A percentile compares a stretch with the other conserved stretches of the same genome.
These are phyloP conservation scores for Rutstroemia sp. DNA, from an alignment of 2,329 filamentous ascomycete genomes.

Conservation along the genomic window DNA sequence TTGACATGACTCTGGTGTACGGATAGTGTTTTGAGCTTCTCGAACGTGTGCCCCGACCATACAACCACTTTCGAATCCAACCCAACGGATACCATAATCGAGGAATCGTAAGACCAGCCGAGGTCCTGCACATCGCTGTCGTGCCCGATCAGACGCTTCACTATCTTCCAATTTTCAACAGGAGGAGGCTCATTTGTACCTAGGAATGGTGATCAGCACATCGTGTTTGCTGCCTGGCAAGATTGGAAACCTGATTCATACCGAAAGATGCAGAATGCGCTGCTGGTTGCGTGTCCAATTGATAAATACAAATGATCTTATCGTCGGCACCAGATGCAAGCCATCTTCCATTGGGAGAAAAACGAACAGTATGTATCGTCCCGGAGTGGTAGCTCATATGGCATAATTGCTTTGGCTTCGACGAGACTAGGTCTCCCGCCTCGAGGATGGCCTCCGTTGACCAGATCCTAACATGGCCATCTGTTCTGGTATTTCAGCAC, in stretches of 20 bases:
- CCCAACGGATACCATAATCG: conserved; percentile 90
- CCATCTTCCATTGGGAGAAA: conserved; percentile 91
- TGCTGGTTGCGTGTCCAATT: conserved; percentile 70
- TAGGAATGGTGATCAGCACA: conserved; percentile 10
- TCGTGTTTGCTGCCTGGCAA: not conserved
- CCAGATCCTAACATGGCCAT: conserved; percentile 97
- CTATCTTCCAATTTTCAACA: conserved; percentile 96
- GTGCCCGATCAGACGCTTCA: conserved; percentile 86
- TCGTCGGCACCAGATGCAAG: conserved; percentile 96
- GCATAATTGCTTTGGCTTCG: conserved; percentile 81
- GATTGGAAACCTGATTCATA: conserved; percentile 33
- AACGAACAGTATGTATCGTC: conserved; percentile 94
- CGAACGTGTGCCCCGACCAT: conserved; percentile 96
- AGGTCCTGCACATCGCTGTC: conserved; percentile 98
- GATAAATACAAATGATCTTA: conserved; percentile 97
- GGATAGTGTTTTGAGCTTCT: conserved; percentile 90
- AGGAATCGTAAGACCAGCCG: conserved; percentile 94
- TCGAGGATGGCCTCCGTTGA: conserved; percentile 90
- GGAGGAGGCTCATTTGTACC: conserved; percentile 83
- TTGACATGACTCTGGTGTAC: conserved; percentile 98
- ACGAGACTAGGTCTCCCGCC: conserved; percentile 58
- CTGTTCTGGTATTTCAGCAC: conserved; percentile 36
- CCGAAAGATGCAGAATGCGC: conserved; percentile 73
- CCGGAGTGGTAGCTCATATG: conserved; percentile 98
- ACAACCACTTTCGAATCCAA: conserved; percentile 97